These are phyloP conservation scores for Trichomonascaceae sp. DNA, from an alignment of 1,139 yeast species.

Conservation along the genomic window DNA sequence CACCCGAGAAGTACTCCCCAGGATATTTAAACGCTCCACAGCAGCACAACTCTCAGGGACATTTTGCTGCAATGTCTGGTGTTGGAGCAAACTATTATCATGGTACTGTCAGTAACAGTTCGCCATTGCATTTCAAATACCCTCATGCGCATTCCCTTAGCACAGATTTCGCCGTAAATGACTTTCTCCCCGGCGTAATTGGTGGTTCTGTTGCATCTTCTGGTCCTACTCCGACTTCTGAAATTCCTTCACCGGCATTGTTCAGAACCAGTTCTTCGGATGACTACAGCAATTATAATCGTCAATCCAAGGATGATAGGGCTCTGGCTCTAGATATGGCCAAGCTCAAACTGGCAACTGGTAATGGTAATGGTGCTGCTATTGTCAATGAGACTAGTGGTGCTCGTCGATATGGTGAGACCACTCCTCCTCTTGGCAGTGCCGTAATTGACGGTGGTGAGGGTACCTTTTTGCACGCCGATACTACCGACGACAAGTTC, in stretches of 20 bases:
- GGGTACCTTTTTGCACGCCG: conserved; percentile 27
- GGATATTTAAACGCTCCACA: not conserved
- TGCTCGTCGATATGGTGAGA: conserved; percentile 7
- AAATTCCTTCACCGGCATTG: conserved; percentile 3
- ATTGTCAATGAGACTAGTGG: not conserved
- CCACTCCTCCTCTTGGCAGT: conserved; percentile 8
- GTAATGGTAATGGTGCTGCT: not conserved
- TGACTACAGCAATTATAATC: conserved; percentile 2
- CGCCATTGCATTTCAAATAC: not conserved
- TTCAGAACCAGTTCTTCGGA: conserved; percentile 5
- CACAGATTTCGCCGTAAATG: not conserved
- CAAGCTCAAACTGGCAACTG: conserved; percentile 1
- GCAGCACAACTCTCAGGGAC: conserved; percentile 1
- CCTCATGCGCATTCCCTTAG: not conserved
- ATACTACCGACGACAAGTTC: conserved; percentile 38
- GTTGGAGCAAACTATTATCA: not conserved
- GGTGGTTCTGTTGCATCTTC: not conserved
- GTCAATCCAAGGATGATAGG: not conserved
- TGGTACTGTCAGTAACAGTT: not conserved
- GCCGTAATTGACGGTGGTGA: not conserved
- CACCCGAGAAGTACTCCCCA: conserved; percentile 3
- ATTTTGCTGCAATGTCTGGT: not conserved
- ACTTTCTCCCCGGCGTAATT: conserved; percentile 1
- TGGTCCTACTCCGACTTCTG: conserved; percentile 6
- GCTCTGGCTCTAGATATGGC: conserved; percentile 6